Evolutionary conservation across 768 basidiomycete species (phyloP).

Genomic region (Trametes meyenii): DNA sequence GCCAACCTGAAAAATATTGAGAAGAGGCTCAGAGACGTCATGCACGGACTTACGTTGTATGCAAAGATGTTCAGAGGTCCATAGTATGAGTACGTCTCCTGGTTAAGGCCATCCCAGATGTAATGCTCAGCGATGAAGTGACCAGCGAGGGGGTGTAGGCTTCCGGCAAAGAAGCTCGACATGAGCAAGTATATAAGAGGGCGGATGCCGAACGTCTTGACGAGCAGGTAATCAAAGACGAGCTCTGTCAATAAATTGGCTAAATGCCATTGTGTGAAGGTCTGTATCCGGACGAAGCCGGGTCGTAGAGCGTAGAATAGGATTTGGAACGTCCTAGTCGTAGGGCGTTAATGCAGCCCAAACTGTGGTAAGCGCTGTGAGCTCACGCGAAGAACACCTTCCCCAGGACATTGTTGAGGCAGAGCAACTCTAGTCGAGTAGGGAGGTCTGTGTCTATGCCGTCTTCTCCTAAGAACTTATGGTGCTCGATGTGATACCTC

Average conservation of each 20-base stretch:
- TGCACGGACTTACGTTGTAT: constrained; percentile 75
- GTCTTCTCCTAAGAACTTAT: constrained; percentile 94
- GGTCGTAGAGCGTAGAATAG: constrained; percentile 97
- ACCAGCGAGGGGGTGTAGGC: constrained; percentile 92
- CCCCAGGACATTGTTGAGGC: constrained; percentile 93
- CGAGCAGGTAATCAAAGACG: constrained; percentile 69
- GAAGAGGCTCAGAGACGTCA: not conserved
- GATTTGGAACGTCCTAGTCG: constrained; percentile 88
- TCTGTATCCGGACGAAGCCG: constrained; percentile 86
- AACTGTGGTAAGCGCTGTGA: too few relatives aligned
- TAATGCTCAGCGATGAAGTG: constrained; percentile 99
- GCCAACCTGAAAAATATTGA: constrained; percentile 64
- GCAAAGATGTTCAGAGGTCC: constrained; percentile 87
- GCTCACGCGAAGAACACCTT: constrained; percentile 97
- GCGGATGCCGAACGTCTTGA: constrained; percentile 46
- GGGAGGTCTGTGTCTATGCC: constrained; percentile 97
- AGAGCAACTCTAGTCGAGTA: constrained; percentile 78
- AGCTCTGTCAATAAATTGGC: constrained; percentile 75
- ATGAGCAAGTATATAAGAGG: constrained; percentile 82
- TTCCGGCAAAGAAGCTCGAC: constrained; percentile 95
- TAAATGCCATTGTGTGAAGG: constrained; percentile 80
- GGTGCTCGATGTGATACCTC: constrained; percentile 95
- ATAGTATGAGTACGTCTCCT: constrained; percentile 98
- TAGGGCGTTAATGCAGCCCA: not conserved
- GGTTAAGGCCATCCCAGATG: constrained; percentile 87